A percentile compares a stretch with the other conserved stretches of the same genome.
These are phyloP conservation scores for Trypanosoma cruzi DNA, from an alignment of 208 protist genomes.

Conservation along the genomic window DNA sequence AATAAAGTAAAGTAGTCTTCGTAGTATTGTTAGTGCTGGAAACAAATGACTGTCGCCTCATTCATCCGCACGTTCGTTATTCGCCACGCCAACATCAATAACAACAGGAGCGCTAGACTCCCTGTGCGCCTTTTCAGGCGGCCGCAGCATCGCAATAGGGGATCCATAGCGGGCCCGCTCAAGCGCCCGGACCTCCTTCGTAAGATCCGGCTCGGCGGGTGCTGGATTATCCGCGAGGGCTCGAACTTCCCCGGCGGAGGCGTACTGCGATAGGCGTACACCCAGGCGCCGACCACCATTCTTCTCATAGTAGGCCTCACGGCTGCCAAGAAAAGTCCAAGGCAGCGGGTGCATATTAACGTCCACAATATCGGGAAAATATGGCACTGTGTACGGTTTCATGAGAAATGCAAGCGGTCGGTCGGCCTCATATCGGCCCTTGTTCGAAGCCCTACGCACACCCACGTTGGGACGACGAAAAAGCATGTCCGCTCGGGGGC, in stretches of 20 bases:
- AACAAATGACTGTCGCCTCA: neutral
- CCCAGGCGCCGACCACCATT: constrained; percentile 62
- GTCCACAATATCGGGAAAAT: constrained; percentile 91
- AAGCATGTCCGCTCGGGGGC: constrained; percentile 80
- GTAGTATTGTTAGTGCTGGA: neutral
- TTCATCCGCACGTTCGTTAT: neutral
- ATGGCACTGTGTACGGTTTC: constrained; percentile 83
- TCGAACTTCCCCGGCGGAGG: constrained; percentile 45
- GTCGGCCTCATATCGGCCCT: constrained; percentile 86
- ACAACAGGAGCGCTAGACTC: neutral
- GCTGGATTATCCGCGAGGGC: constrained; percentile 68
- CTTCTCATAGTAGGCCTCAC: constrained; percentile 81
- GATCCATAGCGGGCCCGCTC: constrained; percentile 60
- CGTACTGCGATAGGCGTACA: constrained; percentile 60
- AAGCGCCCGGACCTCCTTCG: constrained; percentile 52
- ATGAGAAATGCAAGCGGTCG: constrained; percentile 59
- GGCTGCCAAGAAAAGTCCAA: constrained; percentile 85
- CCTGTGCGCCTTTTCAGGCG: constrained; percentile 35
- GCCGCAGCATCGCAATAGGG: constrained; percentile 72
- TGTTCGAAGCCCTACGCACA: constrained; percentile 46
- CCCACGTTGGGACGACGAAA: constrained; percentile 84
- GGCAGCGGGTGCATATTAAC: constrained; percentile 77
- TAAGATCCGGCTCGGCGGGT: constrained; percentile 44
- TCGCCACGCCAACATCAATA: neutral
- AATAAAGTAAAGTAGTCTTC: too few relatives aligned